Evolutionary conservation across 805 yeast genomes (phyloP).

Genomic region (Cyberlindnera xishuangbannaensis): DNA sequence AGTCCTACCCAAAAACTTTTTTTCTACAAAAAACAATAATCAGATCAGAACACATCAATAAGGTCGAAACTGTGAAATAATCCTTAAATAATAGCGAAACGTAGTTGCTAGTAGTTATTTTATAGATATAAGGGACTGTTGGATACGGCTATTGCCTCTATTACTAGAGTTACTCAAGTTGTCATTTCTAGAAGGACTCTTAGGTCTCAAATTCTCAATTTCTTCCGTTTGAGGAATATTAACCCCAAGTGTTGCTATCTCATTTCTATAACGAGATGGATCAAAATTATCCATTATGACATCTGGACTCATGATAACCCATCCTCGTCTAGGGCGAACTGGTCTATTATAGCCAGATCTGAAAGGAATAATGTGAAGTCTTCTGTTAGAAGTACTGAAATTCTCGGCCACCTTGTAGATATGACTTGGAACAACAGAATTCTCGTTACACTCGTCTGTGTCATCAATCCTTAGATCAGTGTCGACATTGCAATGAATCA

Average conservation of each 20-base stretch:
- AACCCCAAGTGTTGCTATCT: conserved; percentile 38
- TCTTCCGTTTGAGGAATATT: conserved; percentile 66
- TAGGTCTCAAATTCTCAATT: conserved; percentile 78
- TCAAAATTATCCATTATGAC: conserved; percentile 66
- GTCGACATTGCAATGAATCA: conserved; percentile 88
- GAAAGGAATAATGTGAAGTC: conserved; percentile 81
- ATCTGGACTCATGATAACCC: conserved; percentile 90
- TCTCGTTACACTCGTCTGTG: conserved; percentile 25
- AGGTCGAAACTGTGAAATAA: no score
- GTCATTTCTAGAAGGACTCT: conserved; percentile 48
- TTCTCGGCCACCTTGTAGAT: conserved; percentile 83
- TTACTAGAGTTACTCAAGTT: no score
- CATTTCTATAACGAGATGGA: conserved; percentile 38
- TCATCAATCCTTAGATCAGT: conserved; percentile 79
- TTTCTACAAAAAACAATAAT: no score
- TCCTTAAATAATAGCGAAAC: no score
- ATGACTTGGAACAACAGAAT: conserved; percentile 61
- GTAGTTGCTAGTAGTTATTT: no score
- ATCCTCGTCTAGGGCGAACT: conserved; percentile 69
- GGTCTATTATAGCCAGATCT: conserved; percentile 60
- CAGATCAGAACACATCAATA: no score
- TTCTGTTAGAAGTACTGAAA: conserved; percentile 73
- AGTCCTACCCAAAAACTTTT: no score
- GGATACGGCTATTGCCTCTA: no score
- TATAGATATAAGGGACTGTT: no score